Evolutionary conservation across 2,329 filamentous ascomycete species (phyloP).

Genomic region (Cytospora paraplurivora): DNA sequence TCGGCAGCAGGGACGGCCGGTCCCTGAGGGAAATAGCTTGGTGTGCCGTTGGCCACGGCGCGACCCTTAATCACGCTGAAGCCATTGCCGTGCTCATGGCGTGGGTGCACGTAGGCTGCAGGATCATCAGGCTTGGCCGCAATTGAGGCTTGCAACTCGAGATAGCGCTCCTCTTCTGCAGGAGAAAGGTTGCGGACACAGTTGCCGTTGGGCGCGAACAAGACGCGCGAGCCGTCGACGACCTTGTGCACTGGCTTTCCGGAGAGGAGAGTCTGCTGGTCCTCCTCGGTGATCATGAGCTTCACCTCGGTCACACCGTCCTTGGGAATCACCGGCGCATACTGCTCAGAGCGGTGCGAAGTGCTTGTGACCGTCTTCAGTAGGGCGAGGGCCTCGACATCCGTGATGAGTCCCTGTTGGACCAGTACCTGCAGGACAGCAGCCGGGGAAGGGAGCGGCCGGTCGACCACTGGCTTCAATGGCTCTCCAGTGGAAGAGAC

Average conservation of each 20-base stretch:
- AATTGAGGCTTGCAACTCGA: conserved; percentile 66
- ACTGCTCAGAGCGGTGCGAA: conserved; percentile 39
- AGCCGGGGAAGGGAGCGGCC: conserved; percentile 20
- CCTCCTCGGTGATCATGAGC: conserved; percentile 54
- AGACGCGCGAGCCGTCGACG: conserved; percentile 65
- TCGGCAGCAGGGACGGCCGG: conserved; percentile 44
- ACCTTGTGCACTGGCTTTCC: conserved; percentile 64
- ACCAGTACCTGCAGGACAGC: conserved; percentile 29
- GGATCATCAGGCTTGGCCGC: conserved; percentile 53
- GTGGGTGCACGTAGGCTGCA: conserved; percentile 57
- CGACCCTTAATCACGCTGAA: conserved; percentile 66
- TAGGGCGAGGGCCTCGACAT: conserved; percentile 41
- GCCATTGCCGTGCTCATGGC: conserved; percentile 57
- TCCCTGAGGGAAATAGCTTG: conserved; percentile 60
- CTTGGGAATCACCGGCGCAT: conserved; percentile 31
- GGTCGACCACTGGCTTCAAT: conserved; percentile 19
- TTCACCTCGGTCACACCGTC: conserved; percentile 45
- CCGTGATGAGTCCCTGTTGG: conserved; percentile 22
- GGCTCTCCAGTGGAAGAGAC: conserved; percentile 13
- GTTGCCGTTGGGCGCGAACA: conserved; percentile 76
- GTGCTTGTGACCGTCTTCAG: conserved; percentile 42
- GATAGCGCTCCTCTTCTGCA: conserved; percentile 70
- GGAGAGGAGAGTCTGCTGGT: conserved; percentile 56
- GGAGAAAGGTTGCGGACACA: conserved; percentile 71
- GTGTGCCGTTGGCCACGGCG: conserved; percentile 64